A percentile compares a stretch with the other conserved stretches of the same genome.
Conservation (phyloP, 352 stramenopile species). For the Pythium grandisporangium region DNA sequence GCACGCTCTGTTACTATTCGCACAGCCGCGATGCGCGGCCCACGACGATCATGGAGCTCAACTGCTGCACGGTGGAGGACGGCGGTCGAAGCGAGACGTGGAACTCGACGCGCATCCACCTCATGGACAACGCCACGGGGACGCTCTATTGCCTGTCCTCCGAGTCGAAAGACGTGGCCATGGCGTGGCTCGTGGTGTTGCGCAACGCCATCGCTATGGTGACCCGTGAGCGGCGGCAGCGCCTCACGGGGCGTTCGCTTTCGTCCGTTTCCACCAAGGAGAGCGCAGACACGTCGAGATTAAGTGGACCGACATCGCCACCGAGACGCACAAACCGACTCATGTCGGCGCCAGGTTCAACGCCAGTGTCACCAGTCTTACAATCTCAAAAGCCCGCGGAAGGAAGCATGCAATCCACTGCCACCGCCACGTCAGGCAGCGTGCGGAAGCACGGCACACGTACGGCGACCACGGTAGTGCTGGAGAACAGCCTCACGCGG, state of each 20-base stretch:
- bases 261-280: too few species aligned
- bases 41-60: slow-evolving; percentile 62
- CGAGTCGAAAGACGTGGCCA: slow-evolving; percentile 46
- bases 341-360: not conserved
- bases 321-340: too few species aligned
- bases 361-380: too few species aligned
- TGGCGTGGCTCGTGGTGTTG: slow-evolving; percentile 59
- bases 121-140: slow-evolving; percentile 52
- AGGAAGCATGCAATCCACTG: too few species aligned
- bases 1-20: slow-evolving; percentile 68
- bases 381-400: not conserved
- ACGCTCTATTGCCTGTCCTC: slow-evolving; percentile 73
- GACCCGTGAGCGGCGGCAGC: slow-evolving; percentile 2
- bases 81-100: slow-evolving; percentile 70
- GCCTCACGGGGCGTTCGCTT: slow-evolving; percentile 4
- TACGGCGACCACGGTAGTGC: slow-evolving; percentile 35
- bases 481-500: slow-evolving; percentile 66
- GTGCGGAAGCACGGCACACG: too few species aligned
- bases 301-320: too few species aligned
- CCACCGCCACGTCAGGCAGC: too few species aligned
- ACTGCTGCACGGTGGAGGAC: slow-evolving; percentile 66
- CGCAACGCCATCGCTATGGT: slow-evolving; percentile 27
- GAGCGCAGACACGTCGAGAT: too few species aligned
- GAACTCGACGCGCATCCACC: slow-evolving; percentile 74
- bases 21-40: slow-evolving; percentile 52